Conservation (phyloP, 192 early-diverging fungal species). For the Podila minutissima region DNA sequence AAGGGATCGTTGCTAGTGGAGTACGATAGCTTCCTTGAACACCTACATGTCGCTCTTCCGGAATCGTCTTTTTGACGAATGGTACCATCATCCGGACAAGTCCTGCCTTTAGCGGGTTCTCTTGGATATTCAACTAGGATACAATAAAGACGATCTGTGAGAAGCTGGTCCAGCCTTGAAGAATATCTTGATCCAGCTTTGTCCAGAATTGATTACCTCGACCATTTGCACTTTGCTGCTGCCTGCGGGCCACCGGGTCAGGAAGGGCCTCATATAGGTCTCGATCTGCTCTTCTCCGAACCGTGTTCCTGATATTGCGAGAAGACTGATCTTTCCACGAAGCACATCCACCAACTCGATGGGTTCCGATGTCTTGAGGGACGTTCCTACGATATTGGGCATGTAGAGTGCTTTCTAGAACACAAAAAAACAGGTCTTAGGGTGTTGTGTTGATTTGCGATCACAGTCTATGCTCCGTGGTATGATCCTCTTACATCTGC, state of each 20-base stretch:
- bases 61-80: conserved; percentile 53
- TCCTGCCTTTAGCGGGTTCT: conserved; percentile 59
- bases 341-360: conserved; percentile 55
- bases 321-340: conserved; percentile 53
- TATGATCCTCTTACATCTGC: conserved; percentile 43
- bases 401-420: conserved; percentile 61
- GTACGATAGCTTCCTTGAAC: background rate
- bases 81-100: conserved; percentile 61
- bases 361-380: conserved; percentile 47
- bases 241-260: conserved; percentile 42
- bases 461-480: too few species aligned
- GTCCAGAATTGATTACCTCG: conserved; percentile 32
- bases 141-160: too few species aligned
- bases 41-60: conserved; percentile 54
- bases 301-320: conserved; percentile 60
- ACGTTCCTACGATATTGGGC: conserved; percentile 61
- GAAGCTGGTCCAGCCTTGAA: too few species aligned
- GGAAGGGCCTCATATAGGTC: conserved; percentile 57
- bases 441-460: background rate
- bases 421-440: background rate
- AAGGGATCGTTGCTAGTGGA: too few species aligned
- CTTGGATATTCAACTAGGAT: conserved; percentile 61
- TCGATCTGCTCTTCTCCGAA: conserved; percentile 63
- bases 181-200: too few species aligned
- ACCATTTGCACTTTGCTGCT: conserved; percentile 51